Conservation (phyloP, 345 rosid species). For the Turnera subulata region DNA sequence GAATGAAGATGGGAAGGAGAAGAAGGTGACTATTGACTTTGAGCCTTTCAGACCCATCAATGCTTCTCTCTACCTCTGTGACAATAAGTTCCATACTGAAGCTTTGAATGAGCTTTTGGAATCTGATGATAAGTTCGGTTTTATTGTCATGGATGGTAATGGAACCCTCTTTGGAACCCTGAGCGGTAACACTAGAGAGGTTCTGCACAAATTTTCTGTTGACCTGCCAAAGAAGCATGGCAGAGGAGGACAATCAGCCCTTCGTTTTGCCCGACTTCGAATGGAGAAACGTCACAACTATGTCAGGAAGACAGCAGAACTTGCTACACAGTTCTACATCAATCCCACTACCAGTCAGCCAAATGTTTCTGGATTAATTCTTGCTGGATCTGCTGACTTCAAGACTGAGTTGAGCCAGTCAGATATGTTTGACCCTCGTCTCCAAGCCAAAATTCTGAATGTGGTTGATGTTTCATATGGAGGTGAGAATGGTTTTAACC, state of each 20-base stretch:
- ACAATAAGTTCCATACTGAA: constrained; percentile 86
- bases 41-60: constrained; percentile 94
- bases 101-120: constrained; percentile 80
- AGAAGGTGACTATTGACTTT: constrained; percentile 88
- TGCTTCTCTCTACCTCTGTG: constrained; percentile 84
- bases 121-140: constrained; percentile 91
- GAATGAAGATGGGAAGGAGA: constrained; percentile 85
- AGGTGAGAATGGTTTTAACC: constrained; percentile 90
- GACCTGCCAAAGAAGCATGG: constrained; percentile 95
- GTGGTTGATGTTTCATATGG: constrained; percentile 94
- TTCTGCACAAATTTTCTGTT: constrained; percentile 82
- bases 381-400: constrained; percentile 95
- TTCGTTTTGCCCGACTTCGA: constrained; percentile 88
- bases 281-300: constrained; percentile 95
- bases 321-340: constrained; percentile 85
- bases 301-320: constrained; percentile 93
- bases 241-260: constrained; percentile 97
- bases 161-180: constrained; percentile 87
- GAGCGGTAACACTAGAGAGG: constrained; percentile 90
- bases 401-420: constrained; percentile 93
- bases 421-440: constrained; percentile 94
- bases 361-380: constrained; percentile 80
- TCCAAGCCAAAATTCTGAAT: constrained; percentile 85
- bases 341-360: constrained; percentile 95
- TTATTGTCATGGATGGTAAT: constrained; percentile 91